Base-by-base conservation (phyloP, 1,284 basidiomycete species). In the Ceratobasidium sp. region DNA sequence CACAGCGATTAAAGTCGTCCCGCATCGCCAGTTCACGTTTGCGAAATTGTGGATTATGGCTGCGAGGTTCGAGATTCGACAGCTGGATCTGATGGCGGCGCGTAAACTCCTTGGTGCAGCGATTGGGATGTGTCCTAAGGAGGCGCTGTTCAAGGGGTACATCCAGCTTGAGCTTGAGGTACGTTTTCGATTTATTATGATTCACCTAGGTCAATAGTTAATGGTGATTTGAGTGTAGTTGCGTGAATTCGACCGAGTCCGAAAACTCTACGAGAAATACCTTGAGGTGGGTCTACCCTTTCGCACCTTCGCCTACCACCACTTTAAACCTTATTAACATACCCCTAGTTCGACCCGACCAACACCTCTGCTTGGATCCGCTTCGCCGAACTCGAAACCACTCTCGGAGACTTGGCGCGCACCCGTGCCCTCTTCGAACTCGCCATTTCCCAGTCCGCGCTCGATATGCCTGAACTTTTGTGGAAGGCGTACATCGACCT, bases 401-500 rank as follows among this genome's bases (percentile, higher is more conserved):
- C 94, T 69, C 87, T 99, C 0, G 94, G 95, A 81, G 98, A 99
- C 81, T 91, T 93, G 80, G 85, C 90, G 30, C 95, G 98, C 57
- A 94, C 96, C 1, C 91, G 98, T 16, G 96, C 91, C 2, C 96
- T 99, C 79, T 99, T 95, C 81, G 96, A 99, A 81, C 89, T 99
- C 46, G 98, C 94, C 2, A 89, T 97, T n/a, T 85, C 91, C 2
- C 98, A 99, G 79, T 82, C 87, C 0, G 89, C 91, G n/a, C 85
- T 99, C 49, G 96, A 98, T 73, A 98, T 98, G 95, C 98, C 98
- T 1, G 98, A 99, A 81, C 86, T 98, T 13, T 87, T 98, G n/a
- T 97, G 95, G 95, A 96, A 96, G 80, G 94, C 95, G 3, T 99
- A 96, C 82, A 95, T 99, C 83, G 97, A 99, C 82, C 95, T 96